A percentile compares a stretch with the other conserved stretches of the same genome.
Conservation (phyloP, 2,329 filamentous ascomycete species). For the Pestalotiopsis sp. region DNA sequence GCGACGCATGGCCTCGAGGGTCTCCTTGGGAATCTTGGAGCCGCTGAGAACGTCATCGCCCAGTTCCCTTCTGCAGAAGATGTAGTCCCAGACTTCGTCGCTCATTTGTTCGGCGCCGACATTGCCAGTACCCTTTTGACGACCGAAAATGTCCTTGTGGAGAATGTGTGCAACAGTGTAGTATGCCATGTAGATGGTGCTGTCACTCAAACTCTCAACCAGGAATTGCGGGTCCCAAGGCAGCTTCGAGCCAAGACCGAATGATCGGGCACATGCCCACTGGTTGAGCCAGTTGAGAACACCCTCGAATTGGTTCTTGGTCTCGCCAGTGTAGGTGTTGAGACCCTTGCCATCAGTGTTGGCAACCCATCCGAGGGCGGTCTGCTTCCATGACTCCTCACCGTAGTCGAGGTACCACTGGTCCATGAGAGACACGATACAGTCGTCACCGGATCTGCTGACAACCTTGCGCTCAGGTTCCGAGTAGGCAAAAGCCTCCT, state of each 20-base stretch:
- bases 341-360: slow-evolving; percentile 68
- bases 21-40: slow-evolving; percentile 73
- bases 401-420: slow-evolving; percentile 99
- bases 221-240: slow-evolving; percentile 92
- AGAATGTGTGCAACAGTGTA: slow-evolving; percentile 70
- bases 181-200: slow-evolving; percentile 88
- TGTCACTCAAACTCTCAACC: slow-evolving; percentile 90
- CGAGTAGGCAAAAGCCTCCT: slow-evolving; percentile 86
- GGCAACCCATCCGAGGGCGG: slow-evolving; percentile 72
- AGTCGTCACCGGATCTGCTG: slow-evolving; percentile 87
- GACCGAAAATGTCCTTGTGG: slow-evolving; percentile 85
- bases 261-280: slow-evolving; percentile 93
- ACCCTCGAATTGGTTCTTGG: slow-evolving; percentile 79
- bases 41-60: slow-evolving; percentile 65
- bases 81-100: slow-evolving; percentile 94
- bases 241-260: slow-evolving; percentile 89
- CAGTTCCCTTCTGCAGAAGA: slow-evolving; percentile 78
- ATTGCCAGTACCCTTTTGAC: slow-evolving; percentile 66
- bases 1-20: slow-evolving; percentile 78
- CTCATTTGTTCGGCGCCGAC: slow-evolving; percentile 85
- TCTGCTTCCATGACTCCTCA: slow-evolving; percentile 81
- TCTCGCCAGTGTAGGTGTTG: slow-evolving; percentile 79
- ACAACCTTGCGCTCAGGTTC: slow-evolving; percentile 91
- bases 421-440: slow-evolving; percentile 85
- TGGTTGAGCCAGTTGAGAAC: slow-evolving; percentile 88